Evolutionary conservation across 2,329 filamentous ascomycete species (phyloP), one percentile per base, ranked within the genome.

Genomic region (Dichotomopilus funicola): DNA sequence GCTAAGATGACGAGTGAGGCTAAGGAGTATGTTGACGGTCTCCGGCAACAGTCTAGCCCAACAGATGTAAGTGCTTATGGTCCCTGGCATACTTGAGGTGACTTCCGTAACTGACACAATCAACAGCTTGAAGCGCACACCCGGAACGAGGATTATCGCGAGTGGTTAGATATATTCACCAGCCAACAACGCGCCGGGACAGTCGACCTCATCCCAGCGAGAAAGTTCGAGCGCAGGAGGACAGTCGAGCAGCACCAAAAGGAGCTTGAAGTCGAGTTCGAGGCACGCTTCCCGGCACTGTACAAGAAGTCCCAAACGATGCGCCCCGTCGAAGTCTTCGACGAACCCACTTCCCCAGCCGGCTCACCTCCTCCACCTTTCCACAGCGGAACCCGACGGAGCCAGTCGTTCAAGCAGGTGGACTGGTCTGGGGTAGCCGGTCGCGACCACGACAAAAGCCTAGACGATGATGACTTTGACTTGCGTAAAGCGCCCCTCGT

Each of bases 241-340:
- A 72, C 69, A 4, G 68, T 78, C 12, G 68, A 72, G 35, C 68
- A 72, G 53, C 73, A 76, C 48, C 78, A 82, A 63, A 71, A 70
- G 43, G 70, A 73, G 34, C 70, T 82, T 1, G 78, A 80, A 62
- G 65, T 67, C 0, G 78, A 81, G 54, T 77, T 82, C 53, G 70
- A 73, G 59, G 62, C 66, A 27, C 69, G 70, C 11, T 74, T 76
- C 58, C 74, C 77, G 6, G 70, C 72, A 9, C 66, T 82, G 5
- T 76, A 75, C 62, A 68, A 65, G 43, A 78, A 78, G 58, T 73
- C 70, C 0, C 68, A 71, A 55, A 71, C 73, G 1, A 65, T 73
- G 64, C 64, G 49, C 51, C 43, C 55, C 19, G 13, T 8, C 2
- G 10, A 46, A 2, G 27, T n/a, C 4, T 27, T 43, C 5, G 54